Evolutionary conservation across 306 rosid genomes (phyloP).

Genomic region (Glycine latifolia): DNA sequence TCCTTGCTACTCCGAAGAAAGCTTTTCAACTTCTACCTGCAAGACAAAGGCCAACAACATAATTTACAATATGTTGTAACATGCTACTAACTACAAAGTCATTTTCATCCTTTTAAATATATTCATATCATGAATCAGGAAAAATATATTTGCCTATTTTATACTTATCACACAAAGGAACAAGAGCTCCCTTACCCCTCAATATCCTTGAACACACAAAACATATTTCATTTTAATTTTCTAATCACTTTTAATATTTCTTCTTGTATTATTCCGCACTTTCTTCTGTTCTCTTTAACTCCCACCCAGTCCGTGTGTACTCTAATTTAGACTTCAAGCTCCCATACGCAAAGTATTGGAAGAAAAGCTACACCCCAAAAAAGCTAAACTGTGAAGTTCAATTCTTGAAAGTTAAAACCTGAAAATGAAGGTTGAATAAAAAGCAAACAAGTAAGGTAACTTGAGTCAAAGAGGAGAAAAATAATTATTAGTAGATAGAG

Average conservation of each 20-base stretch:
- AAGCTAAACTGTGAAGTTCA: background rate
- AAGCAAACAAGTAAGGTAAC: background rate
- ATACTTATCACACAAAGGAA: background rate
- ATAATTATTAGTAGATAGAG: background rate
- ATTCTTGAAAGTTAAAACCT: too few relatives aligned
- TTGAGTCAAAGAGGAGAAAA: background rate
- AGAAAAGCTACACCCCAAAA: constrained; percentile 4
- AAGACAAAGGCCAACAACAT: constrained; percentile 51
- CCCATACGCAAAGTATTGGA: background rate
- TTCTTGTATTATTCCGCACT: background rate
- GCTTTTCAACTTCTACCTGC: constrained; percentile 89
- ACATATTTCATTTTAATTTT: background rate
- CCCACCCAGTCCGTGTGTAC: background rate
- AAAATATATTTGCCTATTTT: background rate
- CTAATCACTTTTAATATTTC: constrained; percentile 7
- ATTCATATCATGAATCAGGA: constrained; percentile 17
- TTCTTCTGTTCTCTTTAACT: background rate
- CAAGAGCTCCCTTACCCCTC: too few relatives aligned
- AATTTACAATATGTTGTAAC: constrained; percentile 37
- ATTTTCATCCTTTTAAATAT: constrained; percentile 33
- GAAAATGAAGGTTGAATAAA: background rate
- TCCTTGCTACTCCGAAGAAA: constrained; percentile 74
- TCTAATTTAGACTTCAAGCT: constrained; percentile 4
- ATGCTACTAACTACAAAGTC: constrained; percentile 22
- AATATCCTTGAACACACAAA: constrained; percentile 3